Evolutionary conservation across 1,139 yeast genomes (phyloP), one percentile per base, ranked within the genome.

Genomic region (Ogataea hybrid): DNA sequence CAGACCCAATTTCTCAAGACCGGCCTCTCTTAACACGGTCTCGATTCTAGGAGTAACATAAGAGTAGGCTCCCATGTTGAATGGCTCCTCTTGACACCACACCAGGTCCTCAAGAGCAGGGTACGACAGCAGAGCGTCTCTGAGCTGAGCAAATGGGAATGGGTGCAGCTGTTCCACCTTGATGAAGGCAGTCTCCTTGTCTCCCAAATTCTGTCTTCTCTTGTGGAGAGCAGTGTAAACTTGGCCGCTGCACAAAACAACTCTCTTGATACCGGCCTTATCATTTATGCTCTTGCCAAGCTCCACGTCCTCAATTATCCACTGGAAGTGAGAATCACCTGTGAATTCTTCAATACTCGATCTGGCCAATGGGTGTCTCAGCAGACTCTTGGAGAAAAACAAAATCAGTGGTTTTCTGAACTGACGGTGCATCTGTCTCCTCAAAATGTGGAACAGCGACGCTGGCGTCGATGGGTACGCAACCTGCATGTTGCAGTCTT

Each of bases 381-480:
- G 77, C 67, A 94, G 77, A 42, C 90, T 84, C 73, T 94, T 94
- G 47, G 97, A 90, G 77, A 92, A 89, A 71, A 92, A 79, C 54
- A 88, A 65, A 47, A 79, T 74, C 70, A 94, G 77, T 49, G 98
- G 99, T 73, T 94, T 94, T 75, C 99, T 84, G 76, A 92, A 94
- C 72, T 92, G 97, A 71, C 98, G 87, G 70, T 90, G 97, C 89
- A 89, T 90, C 77, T 94, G 98, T 77, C 99, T 87, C 77, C 99
- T 87, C 67, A 92, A 73, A 63, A 90, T 73, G 67, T 94, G 99
- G 95, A 94, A 94, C 65, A 89, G 67, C 67, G 90, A 90, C 40
- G 97, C 88, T 48, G 98, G 98, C 16, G 98, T 92, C 31, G 98
- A 86, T 69, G 98, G 98, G 72, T 94, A 94, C 28, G 90, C 97